A percentile compares a stretch with the other conserved stretches of the same genome.
These are phyloP conservation scores for Heliamphora exappendiculata DNA, from an alignment of 148 eudicot species.

Conservation along the genomic window DNA sequence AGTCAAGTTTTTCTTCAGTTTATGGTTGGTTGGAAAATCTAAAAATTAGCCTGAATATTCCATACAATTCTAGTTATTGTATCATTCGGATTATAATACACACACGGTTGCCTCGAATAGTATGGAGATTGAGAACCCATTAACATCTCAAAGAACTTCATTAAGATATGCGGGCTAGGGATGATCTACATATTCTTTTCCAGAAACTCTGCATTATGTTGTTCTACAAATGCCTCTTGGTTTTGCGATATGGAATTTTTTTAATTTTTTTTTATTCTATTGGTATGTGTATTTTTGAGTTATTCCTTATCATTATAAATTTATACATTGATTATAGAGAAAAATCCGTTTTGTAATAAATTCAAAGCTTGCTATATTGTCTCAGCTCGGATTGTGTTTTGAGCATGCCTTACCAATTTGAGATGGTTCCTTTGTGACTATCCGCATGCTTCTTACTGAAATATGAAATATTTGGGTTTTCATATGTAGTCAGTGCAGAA, in stretches of 20 bases:
- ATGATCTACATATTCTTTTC: background rate
- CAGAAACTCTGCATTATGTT: background rate
- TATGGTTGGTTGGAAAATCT: background rate
- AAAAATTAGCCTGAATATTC: background rate
- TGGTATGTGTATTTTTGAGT: background rate
- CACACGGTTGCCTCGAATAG: background rate
- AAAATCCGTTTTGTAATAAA: background rate
- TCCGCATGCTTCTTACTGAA: background rate
- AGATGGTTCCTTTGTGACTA: background rate
- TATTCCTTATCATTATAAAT: background rate
- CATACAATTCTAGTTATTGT: background rate
- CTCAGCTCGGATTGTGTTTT: background rate
- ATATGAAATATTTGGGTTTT: background rate
- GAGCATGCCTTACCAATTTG: background rate
- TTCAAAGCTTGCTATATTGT: background rate
- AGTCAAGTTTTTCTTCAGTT: background rate
- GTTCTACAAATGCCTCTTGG: background rate
- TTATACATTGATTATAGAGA: background rate
- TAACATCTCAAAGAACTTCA: constrained; percentile 2
- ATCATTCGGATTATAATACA: background rate
- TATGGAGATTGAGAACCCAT: background rate
- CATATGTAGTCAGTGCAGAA: background rate
- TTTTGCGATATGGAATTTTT: background rate
- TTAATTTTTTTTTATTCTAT: background rate
- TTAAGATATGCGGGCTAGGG: background rate